These are phyloP conservation scores for Hymenoscyphus albidus DNA, from an alignment of 2,329 filamentous ascomycete genomes.

Conservation along the genomic window DNA sequence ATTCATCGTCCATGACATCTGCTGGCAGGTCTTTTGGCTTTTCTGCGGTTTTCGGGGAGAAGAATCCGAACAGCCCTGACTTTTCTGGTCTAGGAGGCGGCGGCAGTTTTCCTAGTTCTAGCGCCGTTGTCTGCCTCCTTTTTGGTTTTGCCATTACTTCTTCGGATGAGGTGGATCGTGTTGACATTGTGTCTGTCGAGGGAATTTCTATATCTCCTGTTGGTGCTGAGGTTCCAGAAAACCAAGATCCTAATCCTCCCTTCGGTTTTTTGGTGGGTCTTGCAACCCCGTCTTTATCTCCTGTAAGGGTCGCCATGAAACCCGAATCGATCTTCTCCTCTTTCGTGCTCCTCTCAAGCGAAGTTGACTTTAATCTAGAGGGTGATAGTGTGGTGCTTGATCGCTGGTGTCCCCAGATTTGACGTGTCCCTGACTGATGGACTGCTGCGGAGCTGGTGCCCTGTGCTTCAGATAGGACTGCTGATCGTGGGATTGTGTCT, in stretches of 20 bases:
- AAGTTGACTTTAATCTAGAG: slow-evolving; percentile 20
- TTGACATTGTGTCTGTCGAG: slow-evolving; percentile 13
- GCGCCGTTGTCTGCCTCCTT: slow-evolving; percentile 22
- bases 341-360: slow-evolving; percentile 17
- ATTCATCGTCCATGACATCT: slow-evolving; percentile 42
- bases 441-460: slow-evolving; percentile 16
- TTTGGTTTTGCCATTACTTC: slow-evolving; percentile 18
- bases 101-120: slow-evolving; percentile 14
- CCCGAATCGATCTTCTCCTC: slow-evolving; percentile 20
- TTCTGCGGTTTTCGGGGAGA: slow-evolving; percentile 28
- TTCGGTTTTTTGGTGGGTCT: slow-evolving; percentile 28
- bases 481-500: slow-evolving; percentile 3
- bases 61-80: slow-evolving; percentile 24
- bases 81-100: slow-evolving; percentile 16
- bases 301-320: slow-evolving; percentile 31
- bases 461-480: slow-evolving; percentile 11
- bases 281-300: slow-evolving; percentile 27
- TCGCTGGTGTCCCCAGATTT: slow-evolving; percentile 23
- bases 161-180: slow-evolving; percentile 20
- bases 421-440: slow-evolving; percentile 18
- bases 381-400: slow-evolving; percentile 28
- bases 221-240: slow-evolving; percentile 28
- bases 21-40: slow-evolving; percentile 27
- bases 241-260: slow-evolving; percentile 30
- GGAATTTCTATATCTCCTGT: slow-evolving; percentile 18